These are phyloP conservation scores for Edaphochlamys debaryana DNA, from an alignment of 139 green algal genomes.

Conservation along the genomic window DNA sequence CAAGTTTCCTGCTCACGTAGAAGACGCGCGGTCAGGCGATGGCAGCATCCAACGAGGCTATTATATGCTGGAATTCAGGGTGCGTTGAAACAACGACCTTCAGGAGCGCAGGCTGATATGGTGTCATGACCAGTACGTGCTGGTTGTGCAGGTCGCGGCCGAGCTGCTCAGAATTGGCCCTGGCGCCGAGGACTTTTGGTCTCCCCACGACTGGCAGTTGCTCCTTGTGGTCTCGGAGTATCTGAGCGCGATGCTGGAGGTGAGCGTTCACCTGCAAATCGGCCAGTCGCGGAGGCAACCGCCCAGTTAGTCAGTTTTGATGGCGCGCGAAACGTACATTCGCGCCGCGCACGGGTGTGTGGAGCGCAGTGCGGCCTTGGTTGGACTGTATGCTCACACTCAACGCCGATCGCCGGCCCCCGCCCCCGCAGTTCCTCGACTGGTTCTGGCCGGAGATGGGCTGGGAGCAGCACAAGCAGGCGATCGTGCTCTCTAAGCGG, in stretches of 20 bases:
- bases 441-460: constrained; percentile 37
- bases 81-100: neutral
- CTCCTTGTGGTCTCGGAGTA: constrained; percentile 37
- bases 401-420: neutral
- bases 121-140: no score
- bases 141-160: constrained; percentile 15
- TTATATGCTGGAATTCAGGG: neutral
- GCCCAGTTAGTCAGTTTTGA: no score
- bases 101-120: no score
- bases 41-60: neutral
- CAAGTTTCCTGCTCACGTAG: neutral
- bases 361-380: no score
- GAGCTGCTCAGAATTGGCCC: constrained; percentile 27
- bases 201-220: constrained; percentile 34
- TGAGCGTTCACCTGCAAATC: neutral
- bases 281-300: no score
- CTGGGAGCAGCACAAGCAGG: constrained; percentile 42
- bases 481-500: constrained; percentile 37
- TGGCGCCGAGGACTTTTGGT: constrained; percentile 31
- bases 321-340: no score
- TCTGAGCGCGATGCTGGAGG: constrained; percentile 25
- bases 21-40: neutral
- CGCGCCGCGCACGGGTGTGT: no score
- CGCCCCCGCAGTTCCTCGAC: constrained; percentile 16
- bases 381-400: no score